Evolutionary conservation across 1,284 basidiomycete genomes (phyloP).

Genomic region (Hemileia vastatrix): DNA sequence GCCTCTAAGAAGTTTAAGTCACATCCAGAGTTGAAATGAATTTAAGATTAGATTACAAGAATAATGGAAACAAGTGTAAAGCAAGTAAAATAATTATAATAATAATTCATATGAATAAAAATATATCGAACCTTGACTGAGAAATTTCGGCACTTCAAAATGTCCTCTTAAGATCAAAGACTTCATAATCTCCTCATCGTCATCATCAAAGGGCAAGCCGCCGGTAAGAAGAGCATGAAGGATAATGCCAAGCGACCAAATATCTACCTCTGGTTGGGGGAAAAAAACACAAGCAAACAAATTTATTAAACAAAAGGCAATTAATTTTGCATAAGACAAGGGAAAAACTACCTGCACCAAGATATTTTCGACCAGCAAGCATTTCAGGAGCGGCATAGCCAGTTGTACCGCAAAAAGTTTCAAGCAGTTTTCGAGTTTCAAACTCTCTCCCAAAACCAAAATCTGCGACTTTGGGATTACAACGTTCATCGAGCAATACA

Average conservation of each 20-base stretch:
- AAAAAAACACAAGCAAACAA: conserved; percentile 31
- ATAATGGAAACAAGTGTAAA: conserved; percentile 23
- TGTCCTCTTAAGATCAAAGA: conserved; percentile 74
- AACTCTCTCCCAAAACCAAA: conserved; percentile 95
- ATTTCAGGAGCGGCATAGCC: conserved; percentile 94
- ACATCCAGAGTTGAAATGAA: conserved; percentile 4
- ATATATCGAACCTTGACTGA: conserved; percentile 61
- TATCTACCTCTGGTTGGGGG: conserved; percentile 67
- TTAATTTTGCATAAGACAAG: too few relatives aligned
- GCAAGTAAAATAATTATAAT: too few relatives aligned
- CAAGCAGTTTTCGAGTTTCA: conserved; percentile 70
- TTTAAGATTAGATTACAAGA: conserved; percentile 11
- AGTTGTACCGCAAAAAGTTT: conserved; percentile 94
- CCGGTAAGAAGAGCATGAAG: conserved; percentile 88
- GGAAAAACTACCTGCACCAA: conserved; percentile 61
- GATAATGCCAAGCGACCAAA: conserved; percentile 95
- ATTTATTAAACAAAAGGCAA: conserved; percentile 40
- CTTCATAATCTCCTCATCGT: conserved; percentile 83
- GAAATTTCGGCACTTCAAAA: conserved; percentile 84
- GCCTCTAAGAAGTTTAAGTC: conserved; percentile 54
- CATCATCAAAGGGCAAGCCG: conserved; percentile 92
- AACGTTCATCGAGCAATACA: conserved; percentile 47
- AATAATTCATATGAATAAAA: conserved; percentile 1
- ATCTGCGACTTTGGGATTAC: conserved; percentile 61
- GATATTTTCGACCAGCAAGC: conserved; percentile 76